Evolutionary conservation across 176 grass and related monocot species (phyloP).

Genomic region (Panicum miliaceum): DNA sequence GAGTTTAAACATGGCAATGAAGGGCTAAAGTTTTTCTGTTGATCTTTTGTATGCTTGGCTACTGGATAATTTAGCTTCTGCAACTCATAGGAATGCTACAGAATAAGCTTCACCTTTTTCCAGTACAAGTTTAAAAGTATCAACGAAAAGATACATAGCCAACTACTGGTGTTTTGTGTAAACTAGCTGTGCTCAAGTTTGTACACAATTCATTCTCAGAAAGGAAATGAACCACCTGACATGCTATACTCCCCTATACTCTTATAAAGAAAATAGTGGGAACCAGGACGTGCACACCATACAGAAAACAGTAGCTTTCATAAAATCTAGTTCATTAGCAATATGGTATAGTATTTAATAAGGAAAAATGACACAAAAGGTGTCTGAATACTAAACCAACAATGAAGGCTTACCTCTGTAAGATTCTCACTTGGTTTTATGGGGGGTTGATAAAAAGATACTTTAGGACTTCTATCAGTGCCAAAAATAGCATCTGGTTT

Average conservation of each 20-base stretch:
- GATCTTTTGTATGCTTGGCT: not conserved
- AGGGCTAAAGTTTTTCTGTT: not conserved
- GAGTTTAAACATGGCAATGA: not conserved
- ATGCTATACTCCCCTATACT: not conserved
- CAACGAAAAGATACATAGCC: slow-evolving; percentile 1
- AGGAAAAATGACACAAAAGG: slow-evolving; percentile 10
- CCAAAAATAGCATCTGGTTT: slow-evolving; percentile 65
- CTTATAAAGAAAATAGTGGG: not conserved
- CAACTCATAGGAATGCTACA: not conserved
- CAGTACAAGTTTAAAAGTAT: not conserved
- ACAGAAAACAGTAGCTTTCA: not conserved
- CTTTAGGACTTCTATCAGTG: slow-evolving; percentile 59
- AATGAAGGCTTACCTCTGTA: slow-evolving; percentile 55
- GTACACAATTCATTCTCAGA: slow-evolving; percentile 16
- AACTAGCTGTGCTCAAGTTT: slow-evolving; percentile 5
- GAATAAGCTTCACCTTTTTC: not conserved
- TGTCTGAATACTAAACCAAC: not conserved
- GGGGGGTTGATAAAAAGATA: slow-evolving; percentile 61
- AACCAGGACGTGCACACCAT: not conserved
- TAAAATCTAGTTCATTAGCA: slow-evolving; percentile 12
- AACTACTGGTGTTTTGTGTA: slow-evolving; percentile 3
- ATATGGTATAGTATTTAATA: not conserved
- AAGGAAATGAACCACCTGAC: slow-evolving; percentile 13
- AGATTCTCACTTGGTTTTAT: slow-evolving; percentile 51
- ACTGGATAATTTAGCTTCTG: slow-evolving; percentile 4